Conservation (phyloP, 192 early-diverging fungal genomes). For the Umbelopsis ramanniana region DNA sequence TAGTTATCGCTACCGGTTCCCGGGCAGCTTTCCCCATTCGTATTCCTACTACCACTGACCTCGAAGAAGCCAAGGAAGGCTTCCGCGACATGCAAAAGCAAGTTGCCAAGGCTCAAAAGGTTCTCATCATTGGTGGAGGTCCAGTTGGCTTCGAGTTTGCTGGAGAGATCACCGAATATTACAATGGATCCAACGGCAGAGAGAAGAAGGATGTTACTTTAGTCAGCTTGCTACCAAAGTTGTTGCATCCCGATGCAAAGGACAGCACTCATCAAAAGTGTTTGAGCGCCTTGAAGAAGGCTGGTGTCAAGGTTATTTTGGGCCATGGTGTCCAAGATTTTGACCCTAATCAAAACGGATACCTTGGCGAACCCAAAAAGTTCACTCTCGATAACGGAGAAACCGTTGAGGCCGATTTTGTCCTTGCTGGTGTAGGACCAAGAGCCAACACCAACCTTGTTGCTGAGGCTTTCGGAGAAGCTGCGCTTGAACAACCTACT, state of each 20-base stretch:
- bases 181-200: conserved; percentile 25
- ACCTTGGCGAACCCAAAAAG: background rate
- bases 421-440: conserved; percentile 34
- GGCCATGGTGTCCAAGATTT: background rate
- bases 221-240: conserved; percentile 38
- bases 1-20: conserved; percentile 1
- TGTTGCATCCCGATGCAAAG: conserved; percentile 41
- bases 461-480: conserved; percentile 14
- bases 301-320: conserved; percentile 34
- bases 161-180: conserved; percentile 53
- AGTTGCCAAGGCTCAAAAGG: conserved; percentile 44
- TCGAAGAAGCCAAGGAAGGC: conserved; percentile 40
- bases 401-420: conserved; percentile 36
- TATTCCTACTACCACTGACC: background rate
- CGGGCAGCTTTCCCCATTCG: background rate
- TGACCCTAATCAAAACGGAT: background rate
- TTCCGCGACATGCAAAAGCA: conserved; percentile 40
- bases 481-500: conserved; percentile 32
- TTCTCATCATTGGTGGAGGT: conserved; percentile 66
- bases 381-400: conserved; percentile 25
- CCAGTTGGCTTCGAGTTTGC: conserved; percentile 64
- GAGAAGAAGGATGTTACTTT: conserved; percentile 49
- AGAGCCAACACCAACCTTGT: conserved; percentile 15
- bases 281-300: conserved; percentile 2
- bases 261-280: conserved; percentile 10